These are phyloP conservation scores for Arabidopsis hybrid DNA, from an alignment of 441 rosid species.

Conservation along the genomic window DNA sequence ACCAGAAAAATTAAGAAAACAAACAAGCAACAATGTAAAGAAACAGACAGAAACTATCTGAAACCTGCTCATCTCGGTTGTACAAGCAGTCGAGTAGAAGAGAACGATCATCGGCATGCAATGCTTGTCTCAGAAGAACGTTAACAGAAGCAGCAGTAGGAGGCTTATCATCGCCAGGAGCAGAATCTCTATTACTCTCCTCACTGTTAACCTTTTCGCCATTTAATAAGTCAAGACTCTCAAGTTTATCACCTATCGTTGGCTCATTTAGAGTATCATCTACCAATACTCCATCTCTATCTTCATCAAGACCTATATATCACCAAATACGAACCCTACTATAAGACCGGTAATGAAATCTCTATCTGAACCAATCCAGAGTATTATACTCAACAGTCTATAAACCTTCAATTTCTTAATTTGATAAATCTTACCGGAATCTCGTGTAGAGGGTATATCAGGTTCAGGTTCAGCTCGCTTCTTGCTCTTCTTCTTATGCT, in stretches of 20 bases:
- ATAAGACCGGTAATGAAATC: background rate
- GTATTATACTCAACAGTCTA: background rate
- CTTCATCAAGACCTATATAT: slow-evolving; percentile 62
- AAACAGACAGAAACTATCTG: background rate
- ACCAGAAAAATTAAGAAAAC: background rate
- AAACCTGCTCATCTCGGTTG: slow-evolving; percentile 90
- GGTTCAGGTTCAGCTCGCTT: slow-evolving; percentile 69
- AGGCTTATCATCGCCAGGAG: slow-evolving; percentile 55
- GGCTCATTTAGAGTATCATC: slow-evolving; percentile 81
- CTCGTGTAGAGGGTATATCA: slow-evolving; percentile 46
- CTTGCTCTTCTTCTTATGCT: slow-evolving; percentile 54
- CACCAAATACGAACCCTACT: slow-evolving; percentile 4
- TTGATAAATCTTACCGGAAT: slow-evolving; percentile 49
- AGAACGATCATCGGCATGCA: slow-evolving; percentile 85
- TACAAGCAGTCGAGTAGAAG: slow-evolving; percentile 92
- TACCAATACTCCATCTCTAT: slow-evolving; percentile 62
- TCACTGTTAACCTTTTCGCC: slow-evolving; percentile 42
- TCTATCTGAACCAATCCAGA: background rate
- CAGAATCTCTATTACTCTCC: slow-evolving; percentile 46
- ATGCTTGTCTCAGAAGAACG: slow-evolving; percentile 87
- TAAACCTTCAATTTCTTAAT: too few relatives aligned
- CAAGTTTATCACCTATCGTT: slow-evolving; percentile 92
- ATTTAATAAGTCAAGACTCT: slow-evolving; percentile 57
- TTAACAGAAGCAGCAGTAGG: slow-evolving; percentile 88
- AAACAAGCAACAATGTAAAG: background rate